Evolutionary conservation across 148 eudicot genomes (phyloP).

Genomic region (Persicaria tinctoria): DNA sequence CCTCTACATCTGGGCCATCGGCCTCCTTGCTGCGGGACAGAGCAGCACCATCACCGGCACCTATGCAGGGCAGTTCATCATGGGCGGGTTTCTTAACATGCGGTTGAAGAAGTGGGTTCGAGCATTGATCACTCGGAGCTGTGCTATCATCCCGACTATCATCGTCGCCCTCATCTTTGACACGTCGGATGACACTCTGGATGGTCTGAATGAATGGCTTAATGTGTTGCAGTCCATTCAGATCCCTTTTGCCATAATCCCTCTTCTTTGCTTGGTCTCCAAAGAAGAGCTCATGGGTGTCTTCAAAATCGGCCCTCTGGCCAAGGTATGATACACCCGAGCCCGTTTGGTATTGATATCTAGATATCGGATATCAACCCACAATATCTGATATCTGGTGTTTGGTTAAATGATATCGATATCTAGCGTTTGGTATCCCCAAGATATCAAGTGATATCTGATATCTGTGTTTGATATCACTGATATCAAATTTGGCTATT

Average conservation of each 20-base stretch:
- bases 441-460: no score
- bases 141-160: slow-evolving; percentile 88
- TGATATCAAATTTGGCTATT: no score
- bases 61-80: slow-evolving; percentile 96
- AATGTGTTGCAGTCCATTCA: slow-evolving; percentile 92
- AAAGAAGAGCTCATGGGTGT: slow-evolving; percentile 90
- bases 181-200: slow-evolving; percentile 59
- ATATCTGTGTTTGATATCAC: no score
- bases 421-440: no score
- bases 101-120: slow-evolving; percentile 85
- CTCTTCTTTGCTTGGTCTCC: slow-evolving; percentile 85
- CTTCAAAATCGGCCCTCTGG: slow-evolving; percentile 64
- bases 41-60: slow-evolving; percentile 99
- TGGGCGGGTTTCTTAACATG: slow-evolving; percentile 90
- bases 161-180: slow-evolving; percentile 81
- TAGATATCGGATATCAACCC: no score
- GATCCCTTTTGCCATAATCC: slow-evolving; percentile 94
- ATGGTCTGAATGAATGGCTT: slow-evolving; percentile 87
- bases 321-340: slow-evolving; percentile 42
- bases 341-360: no score
- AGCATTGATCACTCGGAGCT: slow-evolving; percentile 93
- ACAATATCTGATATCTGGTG: no score
- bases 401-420: no score
- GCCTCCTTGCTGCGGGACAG: slow-evolving; percentile 94
- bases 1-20: slow-evolving; percentile 87